Percentiles rank a stretch among this genome's conserved stretches.
These are phyloP conservation scores for Pelargonium fulgidum DNA, from an alignment of 441 rosid genomes.

Conservation along the genomic window DNA sequence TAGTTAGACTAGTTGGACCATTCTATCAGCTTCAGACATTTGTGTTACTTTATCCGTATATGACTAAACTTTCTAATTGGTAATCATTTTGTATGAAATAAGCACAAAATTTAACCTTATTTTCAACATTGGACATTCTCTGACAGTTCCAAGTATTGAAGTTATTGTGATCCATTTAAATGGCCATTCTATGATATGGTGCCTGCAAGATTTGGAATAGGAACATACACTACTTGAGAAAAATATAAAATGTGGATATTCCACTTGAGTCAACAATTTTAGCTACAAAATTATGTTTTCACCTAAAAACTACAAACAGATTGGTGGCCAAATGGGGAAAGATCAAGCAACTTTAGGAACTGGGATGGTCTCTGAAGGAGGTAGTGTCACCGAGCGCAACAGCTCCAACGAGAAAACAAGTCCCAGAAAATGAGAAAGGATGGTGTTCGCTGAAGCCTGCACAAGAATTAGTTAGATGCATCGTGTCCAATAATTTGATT, in stretches of 20 bases:
- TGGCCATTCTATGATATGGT: neutral
- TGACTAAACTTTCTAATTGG: no score
- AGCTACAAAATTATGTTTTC: slow-evolving; percentile 27
- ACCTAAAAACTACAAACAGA: slow-evolving; percentile 10
- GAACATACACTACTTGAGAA: neutral
- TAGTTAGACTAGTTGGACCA: no score
- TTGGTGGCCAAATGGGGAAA: neutral
- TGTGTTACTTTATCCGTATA: no score
- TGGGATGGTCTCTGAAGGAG: slow-evolving; percentile 37
- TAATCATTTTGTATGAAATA: no score
- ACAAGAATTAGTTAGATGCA: slow-evolving; percentile 7
- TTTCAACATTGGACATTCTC: no score
- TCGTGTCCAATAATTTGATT: no score
- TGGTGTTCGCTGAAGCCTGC: slow-evolving; percentile 92
- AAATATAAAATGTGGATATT: slow-evolving; percentile 13
- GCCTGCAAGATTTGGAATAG: neutral
- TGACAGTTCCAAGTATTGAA: neutral
- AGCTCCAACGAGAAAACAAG: slow-evolving; percentile 82
- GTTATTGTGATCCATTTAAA: neutral
- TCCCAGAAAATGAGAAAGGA: slow-evolving; percentile 91
- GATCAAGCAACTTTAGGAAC: slow-evolving; percentile 48
- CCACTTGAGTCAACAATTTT: slow-evolving; percentile 13
- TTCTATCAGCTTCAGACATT: no score
- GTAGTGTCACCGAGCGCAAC: slow-evolving; percentile 75
- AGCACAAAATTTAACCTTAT: no score